Base-by-base conservation (phyloP, 164 flowering plant species). In the Aristolochia californica region DNA sequence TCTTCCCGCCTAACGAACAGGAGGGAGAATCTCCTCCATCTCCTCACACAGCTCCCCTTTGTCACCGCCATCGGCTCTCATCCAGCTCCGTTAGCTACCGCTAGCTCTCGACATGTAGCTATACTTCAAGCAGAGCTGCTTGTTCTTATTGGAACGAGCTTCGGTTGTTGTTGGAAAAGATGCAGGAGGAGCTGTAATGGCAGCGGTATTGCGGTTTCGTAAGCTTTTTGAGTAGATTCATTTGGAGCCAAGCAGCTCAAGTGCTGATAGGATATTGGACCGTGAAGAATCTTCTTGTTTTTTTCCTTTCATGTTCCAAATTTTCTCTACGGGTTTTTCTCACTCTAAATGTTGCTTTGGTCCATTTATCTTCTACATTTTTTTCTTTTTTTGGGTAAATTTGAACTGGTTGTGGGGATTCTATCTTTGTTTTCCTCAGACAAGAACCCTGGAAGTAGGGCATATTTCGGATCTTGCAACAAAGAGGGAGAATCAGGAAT, bases 401-500 rank as follows among this genome's bases (percentile, higher is more conserved):
- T 24, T 52, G n/a, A 8, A 4, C 16, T 25, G 30, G 24, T 47
- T 47, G 18, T 47, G 50, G 11, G 20, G 24, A 40, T 22, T 12
- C 21, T 58, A 8, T 1, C 7, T 16, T 5, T 26, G 11, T 53
- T 17, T 63, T 55, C 38, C 26, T 14, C 73, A 78, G 89, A 80
- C 86, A 4, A 83, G 93, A 68, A 91, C 98, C 15, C 94, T 91
- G 48, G 77, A 81, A 66, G 96, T 88, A 8, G 71, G 77, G 56
- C 70, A 77, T 49, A 61, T 91, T 17, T 91, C 98, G 71, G 93
- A 86, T 88, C 96, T 91, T 65, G 98, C 95, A 0, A 77, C 73
- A 14, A 88, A 84, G 70, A 76, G 96, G 70, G 98, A 91, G 70
- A 77, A 88, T 74, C 78, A 77, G 53, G 96, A 91, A 72, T 91